phyloP scores from a whole-genome alignment of 495 filamentous ascomycete genomes.

The Echria macrotheca region DNA sequence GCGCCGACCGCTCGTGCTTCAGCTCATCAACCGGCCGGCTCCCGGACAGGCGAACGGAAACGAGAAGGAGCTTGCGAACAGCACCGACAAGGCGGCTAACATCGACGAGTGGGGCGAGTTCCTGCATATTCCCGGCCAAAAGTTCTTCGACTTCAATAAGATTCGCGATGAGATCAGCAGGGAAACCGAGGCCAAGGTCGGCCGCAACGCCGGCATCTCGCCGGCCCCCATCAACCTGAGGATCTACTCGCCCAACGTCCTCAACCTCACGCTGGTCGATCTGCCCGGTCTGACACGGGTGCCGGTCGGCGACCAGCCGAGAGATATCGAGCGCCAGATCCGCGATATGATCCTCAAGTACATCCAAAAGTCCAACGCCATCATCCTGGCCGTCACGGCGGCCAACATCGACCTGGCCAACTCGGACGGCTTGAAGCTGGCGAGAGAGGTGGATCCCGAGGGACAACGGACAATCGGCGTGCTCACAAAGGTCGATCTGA shows the following conservation, averaged over 20 bases:
- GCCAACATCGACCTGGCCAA: slow-evolving; percentile 98
- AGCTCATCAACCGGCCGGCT: slow-evolving; percentile 85
- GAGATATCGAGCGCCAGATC: slow-evolving; percentile 97
- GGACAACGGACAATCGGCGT: slow-evolving; percentile 98
- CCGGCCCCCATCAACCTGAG: slow-evolving; percentile 93
- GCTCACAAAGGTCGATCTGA: slow-evolving; percentile 97
- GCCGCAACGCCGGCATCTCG: slow-evolving; percentile 92
- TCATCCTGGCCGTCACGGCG: slow-evolving; percentile 92
- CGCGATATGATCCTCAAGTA: slow-evolving; percentile 98
- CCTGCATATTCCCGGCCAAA: slow-evolving; percentile 94
- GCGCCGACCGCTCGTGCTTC: slow-evolving; percentile 88
- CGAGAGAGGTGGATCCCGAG: slow-evolving; percentile 95
- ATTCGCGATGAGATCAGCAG: slow-evolving; percentile 96
- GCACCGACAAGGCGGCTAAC: slow-evolving; percentile 76
- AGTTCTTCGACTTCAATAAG: slow-evolving; percentile 99
- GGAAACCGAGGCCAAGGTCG: slow-evolving; percentile 95
- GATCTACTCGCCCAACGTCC: slow-evolving; percentile 96
- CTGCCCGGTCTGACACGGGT: slow-evolving; percentile 96
- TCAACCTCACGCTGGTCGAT: slow-evolving; percentile 96
- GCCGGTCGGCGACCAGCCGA: slow-evolving; percentile 95
- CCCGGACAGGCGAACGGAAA: slow-evolving; percentile 66
- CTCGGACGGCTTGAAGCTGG: slow-evolving; percentile 95
- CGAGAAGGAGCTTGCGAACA: slow-evolving; percentile 59
- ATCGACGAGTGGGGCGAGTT: slow-evolving; percentile 98
- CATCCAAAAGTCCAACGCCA: slow-evolving; percentile 96